Evolutionary conservation across 176 grass and related monocot species (phyloP).

Genomic region (Eragrostis nindensis): DNA sequence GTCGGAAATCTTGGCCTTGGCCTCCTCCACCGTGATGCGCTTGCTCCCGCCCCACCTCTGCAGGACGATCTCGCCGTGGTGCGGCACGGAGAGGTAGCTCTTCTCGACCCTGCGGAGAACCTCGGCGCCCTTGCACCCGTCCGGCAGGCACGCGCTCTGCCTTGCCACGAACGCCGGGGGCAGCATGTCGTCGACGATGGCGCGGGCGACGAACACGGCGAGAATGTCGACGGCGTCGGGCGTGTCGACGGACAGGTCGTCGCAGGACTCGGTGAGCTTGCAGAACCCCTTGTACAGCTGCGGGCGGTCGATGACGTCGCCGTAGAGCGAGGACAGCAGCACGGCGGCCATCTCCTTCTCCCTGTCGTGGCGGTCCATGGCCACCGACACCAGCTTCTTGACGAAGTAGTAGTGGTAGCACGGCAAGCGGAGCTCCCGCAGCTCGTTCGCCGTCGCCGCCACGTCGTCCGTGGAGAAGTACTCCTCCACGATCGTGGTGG

Average conservation of each 20-base stretch:
- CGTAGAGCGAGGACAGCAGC: slow-evolving; percentile 67
- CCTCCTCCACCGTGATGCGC: slow-evolving; percentile 59
- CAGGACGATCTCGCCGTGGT: slow-evolving; percentile 72
- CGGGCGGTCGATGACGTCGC: slow-evolving; percentile 56
- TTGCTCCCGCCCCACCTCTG: slow-evolving; percentile 78
- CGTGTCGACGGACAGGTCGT: slow-evolving; percentile 75
- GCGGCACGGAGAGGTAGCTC: slow-evolving; percentile 54
- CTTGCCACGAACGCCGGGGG: slow-evolving; percentile 61
- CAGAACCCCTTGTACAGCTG: slow-evolving; percentile 69
- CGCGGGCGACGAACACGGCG: slow-evolving; percentile 74
- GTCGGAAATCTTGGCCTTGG: slow-evolving; percentile 66
- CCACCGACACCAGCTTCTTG: slow-evolving; percentile 70
- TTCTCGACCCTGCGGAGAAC: slow-evolving; percentile 60
- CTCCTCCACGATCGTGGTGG: slow-evolving; percentile 63
- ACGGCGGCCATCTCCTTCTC: slow-evolving; percentile 83
- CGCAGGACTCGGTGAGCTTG: slow-evolving; percentile 69
- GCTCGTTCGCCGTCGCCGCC: slow-evolving; percentile 46
- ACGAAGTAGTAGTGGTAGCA: slow-evolving; percentile 77
- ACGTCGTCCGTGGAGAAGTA: slow-evolving; percentile 67
- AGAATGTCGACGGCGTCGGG: slow-evolving; percentile 66
- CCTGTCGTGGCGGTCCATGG: slow-evolving; percentile 81
- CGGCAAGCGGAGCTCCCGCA: slow-evolving; percentile 53
- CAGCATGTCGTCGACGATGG: slow-evolving; percentile 73
- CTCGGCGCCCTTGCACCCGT: slow-evolving; percentile 52
- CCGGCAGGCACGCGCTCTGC: slow-evolving; percentile 44